These are phyloP conservation scores for Macrophomina phaseolina DNA, from an alignment of 2,329 filamentous ascomycete species.

Conservation along the genomic window DNA sequence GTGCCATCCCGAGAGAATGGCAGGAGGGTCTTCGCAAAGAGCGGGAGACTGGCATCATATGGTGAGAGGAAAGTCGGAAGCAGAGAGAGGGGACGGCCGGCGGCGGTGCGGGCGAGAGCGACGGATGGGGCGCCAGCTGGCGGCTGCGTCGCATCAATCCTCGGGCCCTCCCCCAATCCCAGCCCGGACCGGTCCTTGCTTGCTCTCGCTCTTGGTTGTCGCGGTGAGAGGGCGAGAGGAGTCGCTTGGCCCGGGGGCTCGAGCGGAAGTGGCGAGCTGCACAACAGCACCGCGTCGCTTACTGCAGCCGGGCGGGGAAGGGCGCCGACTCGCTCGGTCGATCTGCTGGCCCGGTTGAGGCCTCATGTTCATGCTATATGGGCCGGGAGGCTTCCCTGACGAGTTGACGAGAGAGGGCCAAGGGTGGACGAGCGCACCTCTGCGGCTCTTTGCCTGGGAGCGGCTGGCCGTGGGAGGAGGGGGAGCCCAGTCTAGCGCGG, in stretches of 20 bases:
- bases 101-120: background rate
- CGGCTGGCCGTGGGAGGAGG: background rate
- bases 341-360: background rate
- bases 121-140: background rate
- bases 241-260: too few relatives aligned
- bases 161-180: background rate
- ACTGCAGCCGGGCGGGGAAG: background rate
- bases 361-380: too few relatives aligned
- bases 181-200: background rate
- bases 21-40: too few relatives aligned
- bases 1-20: too few relatives aligned
- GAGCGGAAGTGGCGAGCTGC: background rate
- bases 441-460: too few relatives aligned
- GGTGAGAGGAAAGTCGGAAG: background rate
- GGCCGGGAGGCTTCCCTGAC: too few relatives aligned
- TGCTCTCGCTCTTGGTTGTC: background rate
- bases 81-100: background rate
- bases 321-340: conserved; percentile 8
- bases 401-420: too few relatives aligned
- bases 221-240: background rate
- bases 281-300: background rate
- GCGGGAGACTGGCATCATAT: too few relatives aligned
- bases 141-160: conserved; percentile 2
- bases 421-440: too few relatives aligned
- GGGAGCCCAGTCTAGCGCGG: conserved; percentile 7